A percentile compares a stretch with the other conserved stretches of the same genome.
These are phyloP conservation scores for Ramaria sp. DNA, from an alignment of 768 basidiomycete genomes.

Conservation along the genomic window DNA sequence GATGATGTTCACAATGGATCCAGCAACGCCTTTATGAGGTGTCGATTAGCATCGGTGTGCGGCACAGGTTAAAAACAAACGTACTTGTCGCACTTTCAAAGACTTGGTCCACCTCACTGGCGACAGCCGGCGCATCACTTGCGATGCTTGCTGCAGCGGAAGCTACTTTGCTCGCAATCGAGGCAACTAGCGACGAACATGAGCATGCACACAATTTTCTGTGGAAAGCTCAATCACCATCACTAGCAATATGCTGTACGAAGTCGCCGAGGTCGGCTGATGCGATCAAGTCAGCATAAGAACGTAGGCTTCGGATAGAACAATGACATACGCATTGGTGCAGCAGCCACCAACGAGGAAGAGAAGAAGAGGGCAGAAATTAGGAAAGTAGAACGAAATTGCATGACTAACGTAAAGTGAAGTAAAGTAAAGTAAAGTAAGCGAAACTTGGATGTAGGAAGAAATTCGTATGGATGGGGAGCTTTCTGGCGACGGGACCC, in stretches of 20 bases:
- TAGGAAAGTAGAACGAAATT: neutral
- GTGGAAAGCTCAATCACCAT: neutral
- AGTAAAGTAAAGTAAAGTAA: neutral
- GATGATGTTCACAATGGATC: constrained; percentile 39
- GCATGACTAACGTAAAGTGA: neutral
- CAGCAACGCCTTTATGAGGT: constrained; percentile 37
- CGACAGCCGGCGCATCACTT: neutral
- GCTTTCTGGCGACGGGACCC: too few species aligned
- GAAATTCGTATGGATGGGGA: neutral
- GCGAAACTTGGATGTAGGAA: neutral
- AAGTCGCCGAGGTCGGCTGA: neutral
- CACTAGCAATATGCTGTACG: neutral
- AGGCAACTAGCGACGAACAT: neutral
- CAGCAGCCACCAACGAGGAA: neutral
- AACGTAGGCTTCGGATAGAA: neutral
- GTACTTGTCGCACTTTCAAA: constrained; percentile 20
- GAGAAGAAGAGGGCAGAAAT: neutral
- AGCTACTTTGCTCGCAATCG: neutral
- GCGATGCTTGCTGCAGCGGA: neutral
- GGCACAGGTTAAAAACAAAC: constrained; percentile 10
- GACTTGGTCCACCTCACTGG: constrained; percentile 20
- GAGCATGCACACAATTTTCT: neutral
- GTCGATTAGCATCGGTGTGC: neutral
- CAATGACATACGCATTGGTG: neutral
- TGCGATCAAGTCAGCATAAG: neutral